A percentile compares a stretch with the other conserved stretches of the same genome.
These are phyloP conservation scores for Penicillium capsulatum DNA, from an alignment of 2,329 filamentous ascomycete genomes.

Conservation along the genomic window DNA sequence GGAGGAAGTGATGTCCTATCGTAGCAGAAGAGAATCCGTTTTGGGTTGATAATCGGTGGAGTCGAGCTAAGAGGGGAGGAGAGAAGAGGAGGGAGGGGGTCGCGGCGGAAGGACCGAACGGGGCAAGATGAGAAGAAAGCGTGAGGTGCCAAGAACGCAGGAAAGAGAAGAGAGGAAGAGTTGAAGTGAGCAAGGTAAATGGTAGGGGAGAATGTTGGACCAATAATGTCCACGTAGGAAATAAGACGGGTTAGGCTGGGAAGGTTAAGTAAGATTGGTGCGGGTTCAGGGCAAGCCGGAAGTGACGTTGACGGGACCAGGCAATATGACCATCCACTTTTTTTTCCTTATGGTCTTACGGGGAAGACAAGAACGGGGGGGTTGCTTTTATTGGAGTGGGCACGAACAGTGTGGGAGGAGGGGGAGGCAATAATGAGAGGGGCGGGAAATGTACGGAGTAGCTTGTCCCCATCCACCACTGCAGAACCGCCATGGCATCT, in stretches of 20 bases:
- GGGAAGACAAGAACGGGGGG: constrained; percentile 7
- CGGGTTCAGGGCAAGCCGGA: constrained; percentile 12
- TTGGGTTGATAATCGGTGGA: constrained; percentile 46
- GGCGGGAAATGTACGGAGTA: constrained; percentile 15
- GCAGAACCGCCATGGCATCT: too few relatives aligned
- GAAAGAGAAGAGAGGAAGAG: constrained; percentile 19
- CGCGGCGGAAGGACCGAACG: constrained; percentile 35
- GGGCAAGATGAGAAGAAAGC: constrained; percentile 35
- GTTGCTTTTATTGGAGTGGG: constrained; percentile 5
- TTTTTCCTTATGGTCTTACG: constrained; percentile 8
- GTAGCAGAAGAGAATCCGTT: constrained; percentile 49
- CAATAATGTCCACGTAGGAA: constrained; percentile 9
- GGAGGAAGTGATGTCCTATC: constrained; percentile 14
- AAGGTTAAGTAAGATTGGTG: constrained; percentile 18
- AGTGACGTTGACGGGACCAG: constrained; percentile 11
- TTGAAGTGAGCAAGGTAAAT: constrained; percentile 4
- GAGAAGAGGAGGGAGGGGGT: constrained; percentile 29
- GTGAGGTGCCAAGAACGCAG: constrained; percentile 32
- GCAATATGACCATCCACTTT: constrained; percentile 1
- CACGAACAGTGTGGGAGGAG: constrained; percentile 11
- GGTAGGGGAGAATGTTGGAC: constrained; percentile 14
- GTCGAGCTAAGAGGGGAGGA: constrained; percentile 24
- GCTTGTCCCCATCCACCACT: background rate
- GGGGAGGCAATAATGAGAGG: constrained; percentile 16
- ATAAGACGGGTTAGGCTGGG: constrained; percentile 15